Evolutionary conservation across 2,329 filamentous ascomycete species (phyloP).

Genomic region (Apiospora rasikravindrae): DNA sequence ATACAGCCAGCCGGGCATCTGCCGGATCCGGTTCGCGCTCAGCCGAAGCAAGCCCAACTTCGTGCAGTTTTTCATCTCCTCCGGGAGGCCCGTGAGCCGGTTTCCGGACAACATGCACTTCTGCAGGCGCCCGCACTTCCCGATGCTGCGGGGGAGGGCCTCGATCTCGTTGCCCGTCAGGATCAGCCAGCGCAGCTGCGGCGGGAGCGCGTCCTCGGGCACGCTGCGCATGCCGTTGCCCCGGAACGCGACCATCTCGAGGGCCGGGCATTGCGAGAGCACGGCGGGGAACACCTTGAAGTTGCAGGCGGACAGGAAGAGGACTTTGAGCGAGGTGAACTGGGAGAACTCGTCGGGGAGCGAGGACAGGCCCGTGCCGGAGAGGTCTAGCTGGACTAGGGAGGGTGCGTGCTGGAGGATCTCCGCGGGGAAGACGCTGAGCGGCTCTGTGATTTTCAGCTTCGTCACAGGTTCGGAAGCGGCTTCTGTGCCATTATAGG

Average conservation of each 20-base stretch:
- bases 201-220: constrained; percentile 48
- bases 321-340: constrained; percentile 50
- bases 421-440: constrained; percentile 44
- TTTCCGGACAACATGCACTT: constrained; percentile 58
- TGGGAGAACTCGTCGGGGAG: constrained; percentile 46
- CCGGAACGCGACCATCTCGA: constrained; percentile 57
- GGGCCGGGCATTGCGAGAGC: constrained; percentile 47
- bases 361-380: constrained; percentile 47
- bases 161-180: constrained; percentile 51
- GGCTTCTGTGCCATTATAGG: background rate
- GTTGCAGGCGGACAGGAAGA: constrained; percentile 52
- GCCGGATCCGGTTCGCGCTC: constrained; percentile 46
- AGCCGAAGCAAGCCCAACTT: constrained; percentile 51
- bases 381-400: constrained; percentile 54
- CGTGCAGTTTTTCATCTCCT: constrained; percentile 48
- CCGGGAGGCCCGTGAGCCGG: constrained; percentile 44
- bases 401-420: constrained; percentile 47
- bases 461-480: constrained; percentile 30
- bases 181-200: constrained; percentile 52
- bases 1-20: constrained; percentile 50
- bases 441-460: constrained; percentile 42
- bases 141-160: constrained; percentile 47
- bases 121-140: constrained; percentile 47
- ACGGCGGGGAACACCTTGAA: constrained; percentile 49
- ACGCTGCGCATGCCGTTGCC: constrained; percentile 50